Conservation (phyloP, 164 flowering plant genomes). For the Nymphaea thermarum region DNA sequence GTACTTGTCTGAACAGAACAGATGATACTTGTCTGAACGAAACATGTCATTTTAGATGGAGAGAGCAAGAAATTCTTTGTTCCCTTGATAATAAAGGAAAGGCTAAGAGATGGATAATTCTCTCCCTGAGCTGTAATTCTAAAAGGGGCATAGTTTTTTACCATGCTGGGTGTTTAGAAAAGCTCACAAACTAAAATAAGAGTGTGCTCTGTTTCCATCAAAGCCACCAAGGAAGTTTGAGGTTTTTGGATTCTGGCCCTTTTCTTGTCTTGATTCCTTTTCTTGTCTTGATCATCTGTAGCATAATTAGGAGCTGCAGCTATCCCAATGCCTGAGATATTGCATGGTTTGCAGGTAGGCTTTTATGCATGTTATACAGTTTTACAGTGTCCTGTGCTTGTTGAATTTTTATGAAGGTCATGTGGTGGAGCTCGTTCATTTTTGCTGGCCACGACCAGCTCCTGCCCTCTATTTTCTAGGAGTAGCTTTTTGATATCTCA, state of each 20-base stretch:
- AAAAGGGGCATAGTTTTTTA: too few species aligned
- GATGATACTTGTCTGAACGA: conserved; percentile 36
- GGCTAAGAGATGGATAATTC: conserved; percentile 68
- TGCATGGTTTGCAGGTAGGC: too few species aligned
- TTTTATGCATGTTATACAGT: too few species aligned
- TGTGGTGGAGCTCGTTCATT: too few species aligned
- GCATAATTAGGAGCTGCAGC: conserved; percentile 47
- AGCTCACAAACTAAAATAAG: conserved; percentile 63
- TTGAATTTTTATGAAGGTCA: too few species aligned
- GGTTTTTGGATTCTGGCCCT: conserved; percentile 52
- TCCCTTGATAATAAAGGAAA: conserved; percentile 62
- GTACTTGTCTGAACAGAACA: conserved; percentile 33
- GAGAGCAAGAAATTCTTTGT: conserved; percentile 37
- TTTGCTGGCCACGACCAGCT: too few species aligned
- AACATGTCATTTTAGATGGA: too few species aligned
- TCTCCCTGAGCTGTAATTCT: conserved; percentile 70
- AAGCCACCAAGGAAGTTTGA: conserved; percentile 39
- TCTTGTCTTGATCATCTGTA: conserved; percentile 54
- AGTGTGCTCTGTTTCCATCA: conserved; percentile 73
- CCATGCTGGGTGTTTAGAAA: too few species aligned
- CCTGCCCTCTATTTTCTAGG: too few species aligned
- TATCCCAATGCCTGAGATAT: too few species aligned
- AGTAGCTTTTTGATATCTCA: too few species aligned
- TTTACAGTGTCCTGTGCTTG: too few species aligned
- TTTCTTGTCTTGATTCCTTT: conserved; percentile 69